Percentiles rank a stretch among this genome's conserved stretches.
Evolutionary conservation across 192 early-diverging fungal genomes (phyloP).

Genomic region (Linnemannia zychae): DNA sequence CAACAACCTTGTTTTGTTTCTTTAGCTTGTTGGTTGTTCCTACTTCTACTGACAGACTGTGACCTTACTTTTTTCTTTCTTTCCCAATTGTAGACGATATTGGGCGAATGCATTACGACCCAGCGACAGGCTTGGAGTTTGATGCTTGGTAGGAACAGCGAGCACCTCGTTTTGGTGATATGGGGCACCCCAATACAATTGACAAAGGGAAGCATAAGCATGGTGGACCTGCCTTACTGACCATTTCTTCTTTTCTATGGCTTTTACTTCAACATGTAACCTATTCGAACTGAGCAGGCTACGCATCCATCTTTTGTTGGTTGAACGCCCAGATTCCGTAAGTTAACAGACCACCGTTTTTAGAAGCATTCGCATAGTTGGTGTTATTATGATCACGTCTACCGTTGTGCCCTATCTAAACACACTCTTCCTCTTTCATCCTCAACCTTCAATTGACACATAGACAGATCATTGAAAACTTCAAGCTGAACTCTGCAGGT

Average conservation of each 20-base stretch:
- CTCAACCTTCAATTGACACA: neutral
- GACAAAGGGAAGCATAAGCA: too few relatives aligned
- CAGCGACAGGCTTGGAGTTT: constrained; percentile 56
- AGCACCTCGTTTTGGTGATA: neutral
- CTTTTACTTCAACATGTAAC: neutral
- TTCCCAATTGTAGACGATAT: constrained; percentile 47
- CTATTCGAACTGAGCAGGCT: constrained; percentile 48
- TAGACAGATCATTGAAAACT: constrained; percentile 71
- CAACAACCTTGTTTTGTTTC: neutral
- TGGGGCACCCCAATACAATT: neutral
- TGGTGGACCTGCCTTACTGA: neutral
- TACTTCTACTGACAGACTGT: neutral
- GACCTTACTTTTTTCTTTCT: neutral
- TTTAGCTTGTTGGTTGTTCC: neutral
- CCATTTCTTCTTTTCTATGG: neutral
- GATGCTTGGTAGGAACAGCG: constrained; percentile 37
- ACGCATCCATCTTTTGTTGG: constrained; percentile 76
- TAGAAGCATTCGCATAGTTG: neutral
- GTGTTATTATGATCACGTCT: neutral
- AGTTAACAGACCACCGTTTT: constrained; percentile 24
- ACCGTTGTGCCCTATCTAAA: neutral
- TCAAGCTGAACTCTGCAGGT: constrained; percentile 59
- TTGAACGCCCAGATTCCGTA: constrained; percentile 82
- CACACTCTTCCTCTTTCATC: neutral
- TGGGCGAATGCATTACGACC: constrained; percentile 65